Evolutionary conservation across 345 rosid species (phyloP).

Genomic region (Schrenkiella parvula): DNA sequence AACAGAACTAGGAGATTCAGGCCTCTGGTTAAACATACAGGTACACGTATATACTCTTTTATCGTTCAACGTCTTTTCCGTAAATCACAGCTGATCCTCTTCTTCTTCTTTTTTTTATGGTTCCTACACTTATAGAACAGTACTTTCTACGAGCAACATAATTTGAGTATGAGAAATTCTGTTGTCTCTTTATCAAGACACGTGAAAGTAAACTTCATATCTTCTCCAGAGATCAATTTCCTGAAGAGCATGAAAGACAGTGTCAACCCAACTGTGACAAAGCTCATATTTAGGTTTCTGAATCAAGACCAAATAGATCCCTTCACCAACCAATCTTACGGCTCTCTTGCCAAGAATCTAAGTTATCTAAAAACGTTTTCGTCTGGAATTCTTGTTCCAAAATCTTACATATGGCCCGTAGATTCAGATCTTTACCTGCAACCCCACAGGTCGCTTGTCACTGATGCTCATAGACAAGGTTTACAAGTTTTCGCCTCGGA

Average conservation of each 20-base stretch:
- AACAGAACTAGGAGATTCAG: conserved; percentile 31
- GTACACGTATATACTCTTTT: conserved; percentile 25
- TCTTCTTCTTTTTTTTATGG: not conserved
- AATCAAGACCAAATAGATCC: conserved; percentile 50
- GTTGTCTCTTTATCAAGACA: conserved; percentile 43
- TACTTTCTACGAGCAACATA: conserved; percentile 50
- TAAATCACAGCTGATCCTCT: not conserved
- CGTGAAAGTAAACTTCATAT: conserved; percentile 43
- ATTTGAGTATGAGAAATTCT: conserved; percentile 50
- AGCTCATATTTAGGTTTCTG: conserved; percentile 55
- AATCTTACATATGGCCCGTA: conserved; percentile 61
- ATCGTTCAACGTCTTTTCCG: not conserved
- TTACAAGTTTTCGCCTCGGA: conserved; percentile 65
- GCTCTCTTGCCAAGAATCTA: conserved; percentile 48
- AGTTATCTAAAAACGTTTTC: conserved; percentile 68
- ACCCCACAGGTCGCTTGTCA: conserved; percentile 49
- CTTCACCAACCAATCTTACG: conserved; percentile 58
- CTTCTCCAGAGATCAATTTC: conserved; percentile 69
- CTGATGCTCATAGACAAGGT: conserved; percentile 66
- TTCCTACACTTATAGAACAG: conserved; percentile 44
- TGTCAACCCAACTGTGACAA: conserved; percentile 37
- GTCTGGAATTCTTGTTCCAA: conserved; percentile 70
- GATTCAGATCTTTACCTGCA: conserved; percentile 39
- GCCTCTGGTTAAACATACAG: conserved; percentile 72
- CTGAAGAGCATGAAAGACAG: conserved; percentile 37